Conservation (phyloP, 768 basidiomycete genomes). For the Leccinum aurantiacum region DNA sequence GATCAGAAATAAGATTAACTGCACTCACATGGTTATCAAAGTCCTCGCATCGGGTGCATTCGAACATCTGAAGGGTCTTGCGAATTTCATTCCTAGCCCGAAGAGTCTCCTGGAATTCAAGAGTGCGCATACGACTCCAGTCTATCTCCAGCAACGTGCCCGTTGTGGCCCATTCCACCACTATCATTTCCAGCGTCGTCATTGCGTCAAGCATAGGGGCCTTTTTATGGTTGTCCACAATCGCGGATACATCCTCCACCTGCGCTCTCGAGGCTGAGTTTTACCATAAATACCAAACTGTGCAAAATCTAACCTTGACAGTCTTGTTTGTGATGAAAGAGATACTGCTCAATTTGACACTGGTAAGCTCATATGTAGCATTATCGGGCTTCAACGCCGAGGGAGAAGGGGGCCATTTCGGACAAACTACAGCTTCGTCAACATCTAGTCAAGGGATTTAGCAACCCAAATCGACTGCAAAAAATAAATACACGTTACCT, state of each 20-base stretch:
- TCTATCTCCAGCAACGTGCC: slow-evolving; percentile 69
- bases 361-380: slow-evolving; percentile 63
- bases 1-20: slow-evolving; percentile 2
- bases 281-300: background rate
- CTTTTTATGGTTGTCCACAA: slow-evolving; percentile 66
- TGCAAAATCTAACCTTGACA: slow-evolving; percentile 76
- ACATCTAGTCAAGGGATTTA: slow-evolving; percentile 46
- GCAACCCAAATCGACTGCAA: background rate
- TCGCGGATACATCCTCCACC: slow-evolving; percentile 63
- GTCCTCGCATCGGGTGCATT: slow-evolving; percentile 60
- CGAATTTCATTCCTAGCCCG: slow-evolving; percentile 54
- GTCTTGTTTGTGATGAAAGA: slow-evolving; percentile 66
- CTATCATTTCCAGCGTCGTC: slow-evolving; percentile 46
- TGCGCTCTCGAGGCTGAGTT: slow-evolving; percentile 30
- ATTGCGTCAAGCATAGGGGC: slow-evolving; percentile 59
- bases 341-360: slow-evolving; percentile 72
- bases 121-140: slow-evolving; percentile 77
- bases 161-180: slow-evolving; percentile 55
- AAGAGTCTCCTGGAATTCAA: slow-evolving; percentile 90
- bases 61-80: slow-evolving; percentile 41
- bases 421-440: slow-evolving; percentile 57
- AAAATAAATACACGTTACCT: slow-evolving; percentile 40
- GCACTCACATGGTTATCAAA: slow-evolving; percentile 75
- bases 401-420: slow-evolving; percentile 72
- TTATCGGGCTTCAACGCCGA: slow-evolving; percentile 46